Conservation (phyloP, 2,329 filamentous ascomycete genomes). For the Cylindrodendrum hubeiense region DNA sequence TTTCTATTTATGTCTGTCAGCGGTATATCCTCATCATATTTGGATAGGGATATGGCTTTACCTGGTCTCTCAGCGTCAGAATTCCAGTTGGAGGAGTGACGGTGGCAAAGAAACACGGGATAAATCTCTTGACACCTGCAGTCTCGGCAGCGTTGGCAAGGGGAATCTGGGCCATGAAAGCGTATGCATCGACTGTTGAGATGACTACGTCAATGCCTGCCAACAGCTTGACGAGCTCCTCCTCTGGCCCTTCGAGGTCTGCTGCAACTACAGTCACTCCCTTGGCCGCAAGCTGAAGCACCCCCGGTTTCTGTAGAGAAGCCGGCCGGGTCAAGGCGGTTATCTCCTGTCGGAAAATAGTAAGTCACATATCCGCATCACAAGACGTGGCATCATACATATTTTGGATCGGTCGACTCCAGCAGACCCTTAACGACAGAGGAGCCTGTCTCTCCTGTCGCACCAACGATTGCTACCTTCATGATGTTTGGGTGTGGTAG, state of each 20-base stretch:
- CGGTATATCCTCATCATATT: background rate
- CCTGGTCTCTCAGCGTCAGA: slow-evolving; percentile 6
- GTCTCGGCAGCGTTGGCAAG: slow-evolving; percentile 5
- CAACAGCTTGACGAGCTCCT: slow-evolving; percentile 1
- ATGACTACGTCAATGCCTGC: slow-evolving; percentile 9
- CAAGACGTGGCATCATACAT: background rate
- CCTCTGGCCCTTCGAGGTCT: background rate
- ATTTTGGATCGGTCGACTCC: background rate
- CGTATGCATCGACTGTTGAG: background rate
- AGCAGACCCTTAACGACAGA: slow-evolving; percentile 16
- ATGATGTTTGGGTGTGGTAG: background rate
- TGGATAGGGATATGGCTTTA: background rate
- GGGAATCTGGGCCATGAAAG: background rate
- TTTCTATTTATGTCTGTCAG: slow-evolving; percentile 49
- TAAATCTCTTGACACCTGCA: slow-evolving; percentile 9
- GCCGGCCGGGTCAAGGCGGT: slow-evolving; percentile 7
- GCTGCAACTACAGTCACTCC: background rate
- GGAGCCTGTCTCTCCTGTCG: slow-evolving; percentile 12
- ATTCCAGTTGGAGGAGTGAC: background rate
- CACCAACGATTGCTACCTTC: slow-evolving; percentile 19
- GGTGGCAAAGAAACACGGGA: slow-evolving; percentile 5
- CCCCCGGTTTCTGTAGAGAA: background rate
- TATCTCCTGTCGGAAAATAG: background rate
- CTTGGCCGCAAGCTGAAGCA: background rate
- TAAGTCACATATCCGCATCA: background rate